Conservation (phyloP, 768 basidiomycete genomes). For the Mycena galericulata region DNA sequence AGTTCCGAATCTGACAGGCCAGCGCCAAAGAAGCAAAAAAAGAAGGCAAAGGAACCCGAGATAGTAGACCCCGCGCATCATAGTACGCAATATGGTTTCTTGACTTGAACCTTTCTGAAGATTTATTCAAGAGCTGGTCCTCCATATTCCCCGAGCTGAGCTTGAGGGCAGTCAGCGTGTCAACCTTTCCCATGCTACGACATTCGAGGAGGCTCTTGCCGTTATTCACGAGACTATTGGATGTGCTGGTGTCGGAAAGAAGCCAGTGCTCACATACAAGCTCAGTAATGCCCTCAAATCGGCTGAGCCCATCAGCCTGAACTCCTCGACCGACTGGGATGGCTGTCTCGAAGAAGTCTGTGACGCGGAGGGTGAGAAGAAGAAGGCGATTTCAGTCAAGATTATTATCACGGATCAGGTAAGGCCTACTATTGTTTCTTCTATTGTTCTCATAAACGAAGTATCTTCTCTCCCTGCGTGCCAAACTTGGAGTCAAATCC, state of each 20-base stretch:
- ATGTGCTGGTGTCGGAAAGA: not conserved
- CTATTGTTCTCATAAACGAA: not conserved
- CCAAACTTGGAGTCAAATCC: not conserved
- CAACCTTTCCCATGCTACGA: not conserved
- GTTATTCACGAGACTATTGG: slow-evolving; percentile 7
- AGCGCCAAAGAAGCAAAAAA: slow-evolving; percentile 1
- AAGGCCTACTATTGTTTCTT: not conserved
- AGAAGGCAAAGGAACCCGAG: not conserved
- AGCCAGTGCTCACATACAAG: slow-evolving; percentile 13
- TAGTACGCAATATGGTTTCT: not conserved
- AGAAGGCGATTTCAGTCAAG: not conserved
- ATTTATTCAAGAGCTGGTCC: not conserved
- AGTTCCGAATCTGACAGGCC: not conserved
- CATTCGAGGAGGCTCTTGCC: slow-evolving; percentile 16
- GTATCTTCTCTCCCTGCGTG: not conserved
- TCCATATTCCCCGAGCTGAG: not conserved
- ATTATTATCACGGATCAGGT: slow-evolving; percentile 19
- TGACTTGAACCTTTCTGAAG: no score
- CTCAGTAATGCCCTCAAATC: not conserved
- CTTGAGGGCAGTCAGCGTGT: not conserved
- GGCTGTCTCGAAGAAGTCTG: slow-evolving; percentile 7
- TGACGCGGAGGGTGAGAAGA: not conserved
- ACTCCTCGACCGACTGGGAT: not conserved
- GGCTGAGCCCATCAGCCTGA: not conserved
- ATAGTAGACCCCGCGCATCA: slow-evolving; percentile 1